Conservation (phyloP, 441 rosid species). For the Eruca vesicaria region DNA sequence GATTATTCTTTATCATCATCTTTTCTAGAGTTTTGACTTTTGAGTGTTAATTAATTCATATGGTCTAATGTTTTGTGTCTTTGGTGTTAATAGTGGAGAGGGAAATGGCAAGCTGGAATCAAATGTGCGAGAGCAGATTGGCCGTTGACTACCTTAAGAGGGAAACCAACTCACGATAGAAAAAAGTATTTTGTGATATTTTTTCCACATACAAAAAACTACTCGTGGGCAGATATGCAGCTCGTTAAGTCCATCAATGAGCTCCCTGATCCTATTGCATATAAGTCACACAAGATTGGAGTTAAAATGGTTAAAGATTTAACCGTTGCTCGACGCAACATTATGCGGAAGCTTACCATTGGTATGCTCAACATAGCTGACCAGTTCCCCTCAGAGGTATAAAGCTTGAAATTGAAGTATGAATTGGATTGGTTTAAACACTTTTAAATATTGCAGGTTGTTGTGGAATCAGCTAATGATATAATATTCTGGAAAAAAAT, state of each 20-base stretch:
- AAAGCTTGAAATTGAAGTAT: background rate
- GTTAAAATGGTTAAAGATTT: conserved; percentile 86
- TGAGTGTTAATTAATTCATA: too few relatives aligned
- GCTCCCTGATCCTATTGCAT: conserved; percentile 88
- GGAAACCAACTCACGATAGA: conserved; percentile 91
- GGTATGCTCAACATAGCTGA: conserved; percentile 88
- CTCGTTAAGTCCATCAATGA: conserved; percentile 76
- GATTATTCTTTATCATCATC: conserved; percentile 18
- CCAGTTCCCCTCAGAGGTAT: conserved; percentile 83
- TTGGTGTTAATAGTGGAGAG: conserved; percentile 82
- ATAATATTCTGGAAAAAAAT: conserved; percentile 88
- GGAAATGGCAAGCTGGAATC: conserved; percentile 97
- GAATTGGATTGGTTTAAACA: conserved; percentile 9
- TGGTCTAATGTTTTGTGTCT: background rate
- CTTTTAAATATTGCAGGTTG: conserved; percentile 60
- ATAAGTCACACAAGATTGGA: conserved; percentile 74
- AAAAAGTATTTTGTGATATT: conserved; percentile 87
- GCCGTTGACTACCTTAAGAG: conserved; percentile 89
- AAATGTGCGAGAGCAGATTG: conserved; percentile 94
- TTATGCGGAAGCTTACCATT: conserved; percentile 85
- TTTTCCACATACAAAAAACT: conserved; percentile 92
- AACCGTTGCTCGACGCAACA: conserved; percentile 73
- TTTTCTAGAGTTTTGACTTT: background rate
- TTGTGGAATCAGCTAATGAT: conserved; percentile 69
- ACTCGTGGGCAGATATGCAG: conserved; percentile 99